A percentile compares a stretch with the other conserved stretches of the same genome.
phyloP scores from a whole-genome alignment of 768 basidiomycete genomes.

The Lactarius psammicola region DNA sequence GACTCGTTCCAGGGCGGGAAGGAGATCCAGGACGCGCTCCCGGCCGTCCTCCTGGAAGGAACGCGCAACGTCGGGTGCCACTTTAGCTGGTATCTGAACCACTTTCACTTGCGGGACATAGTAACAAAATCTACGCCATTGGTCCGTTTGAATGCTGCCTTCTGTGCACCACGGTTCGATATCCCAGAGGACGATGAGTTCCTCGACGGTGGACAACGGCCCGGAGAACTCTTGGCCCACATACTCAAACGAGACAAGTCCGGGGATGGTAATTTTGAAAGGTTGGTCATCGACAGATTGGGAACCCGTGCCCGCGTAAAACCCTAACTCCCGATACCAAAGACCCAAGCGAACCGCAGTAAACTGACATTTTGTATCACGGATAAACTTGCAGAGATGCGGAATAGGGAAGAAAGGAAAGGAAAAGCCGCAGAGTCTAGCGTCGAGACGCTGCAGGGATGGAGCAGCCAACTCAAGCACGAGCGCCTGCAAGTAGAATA shows the following conservation, averaged over 20 bases:
- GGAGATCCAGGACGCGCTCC: background rate
- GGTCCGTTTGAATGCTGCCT: background rate
- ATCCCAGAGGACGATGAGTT: conserved; percentile 1
- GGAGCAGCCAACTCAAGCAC: background rate
- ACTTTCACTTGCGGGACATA: background rate
- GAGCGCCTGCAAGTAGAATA: background rate
- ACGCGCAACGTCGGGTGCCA: background rate
- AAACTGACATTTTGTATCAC: background rate
- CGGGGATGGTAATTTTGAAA: no score
- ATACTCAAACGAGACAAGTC: no score
- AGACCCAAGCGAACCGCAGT: background rate
- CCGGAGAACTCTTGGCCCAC: no score
- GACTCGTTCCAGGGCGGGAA: conserved; percentile 3
- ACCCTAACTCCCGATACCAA: no score
- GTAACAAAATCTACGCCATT: background rate
- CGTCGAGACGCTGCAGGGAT: no score
- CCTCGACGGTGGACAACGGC: conserved; percentile 2
- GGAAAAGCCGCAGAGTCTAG: no score
- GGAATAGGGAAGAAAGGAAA: no score
- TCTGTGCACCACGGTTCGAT: background rate
- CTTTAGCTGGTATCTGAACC: background rate
- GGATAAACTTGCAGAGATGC: no score
- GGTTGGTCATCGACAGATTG: no score
- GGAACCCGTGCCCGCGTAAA: no score
- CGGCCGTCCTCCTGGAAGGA: background rate